These are phyloP conservation scores for Dactylellina parvicollis DNA, from an alignment of 2,329 filamentous ascomycete genomes.

Conservation along the genomic window DNA sequence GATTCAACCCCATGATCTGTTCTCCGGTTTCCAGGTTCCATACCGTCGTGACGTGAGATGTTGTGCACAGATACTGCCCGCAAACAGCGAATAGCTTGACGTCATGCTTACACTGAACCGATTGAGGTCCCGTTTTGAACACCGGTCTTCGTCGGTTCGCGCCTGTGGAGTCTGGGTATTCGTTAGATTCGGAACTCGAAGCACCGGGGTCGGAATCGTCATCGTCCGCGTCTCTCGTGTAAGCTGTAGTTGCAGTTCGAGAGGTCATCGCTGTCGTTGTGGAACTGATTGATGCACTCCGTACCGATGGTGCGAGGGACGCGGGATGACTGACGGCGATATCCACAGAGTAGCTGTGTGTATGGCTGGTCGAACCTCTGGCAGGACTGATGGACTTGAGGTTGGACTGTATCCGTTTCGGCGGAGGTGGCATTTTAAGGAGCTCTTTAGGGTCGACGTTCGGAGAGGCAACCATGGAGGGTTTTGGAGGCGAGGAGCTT, in stretches of 20 bases:
- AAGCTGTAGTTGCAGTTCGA: conserved; percentile 28
- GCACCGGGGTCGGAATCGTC: conserved; percentile 69
- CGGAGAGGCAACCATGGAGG: conserved; percentile 39
- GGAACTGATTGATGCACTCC: conserved; percentile 42
- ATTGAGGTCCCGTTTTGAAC: conserved; percentile 75
- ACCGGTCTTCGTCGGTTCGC: conserved; percentile 84
- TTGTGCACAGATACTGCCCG: conserved; percentile 85
- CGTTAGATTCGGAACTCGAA: conserved; percentile 66
- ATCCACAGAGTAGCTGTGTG: conserved; percentile 32
- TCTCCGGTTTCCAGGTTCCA: conserved; percentile 89
- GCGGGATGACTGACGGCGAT: conserved; percentile 11
- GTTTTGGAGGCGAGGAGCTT: conserved; percentile 57
- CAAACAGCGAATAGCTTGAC: conserved; percentile 86
- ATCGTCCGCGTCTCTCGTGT: conserved; percentile 54
- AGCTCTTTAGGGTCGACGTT: conserved; percentile 47
- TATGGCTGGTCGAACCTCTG: conserved; percentile 27
- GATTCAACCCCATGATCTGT: conserved; percentile 79
- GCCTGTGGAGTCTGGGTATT: conserved; percentile 85
- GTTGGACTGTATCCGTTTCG: conserved; percentile 52
- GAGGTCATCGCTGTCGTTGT: conserved; percentile 29
- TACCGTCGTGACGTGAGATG: conserved; percentile 83
- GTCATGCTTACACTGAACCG: conserved; percentile 87
- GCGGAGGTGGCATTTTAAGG: conserved; percentile 57
- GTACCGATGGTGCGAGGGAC: conserved; percentile 29
- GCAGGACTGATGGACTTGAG: conserved; percentile 41